Evolutionary conservation across 331 rosid species (phyloP), one percentile per base, ranked within the genome.

Genomic region (Acacia pycnantha): DNA sequence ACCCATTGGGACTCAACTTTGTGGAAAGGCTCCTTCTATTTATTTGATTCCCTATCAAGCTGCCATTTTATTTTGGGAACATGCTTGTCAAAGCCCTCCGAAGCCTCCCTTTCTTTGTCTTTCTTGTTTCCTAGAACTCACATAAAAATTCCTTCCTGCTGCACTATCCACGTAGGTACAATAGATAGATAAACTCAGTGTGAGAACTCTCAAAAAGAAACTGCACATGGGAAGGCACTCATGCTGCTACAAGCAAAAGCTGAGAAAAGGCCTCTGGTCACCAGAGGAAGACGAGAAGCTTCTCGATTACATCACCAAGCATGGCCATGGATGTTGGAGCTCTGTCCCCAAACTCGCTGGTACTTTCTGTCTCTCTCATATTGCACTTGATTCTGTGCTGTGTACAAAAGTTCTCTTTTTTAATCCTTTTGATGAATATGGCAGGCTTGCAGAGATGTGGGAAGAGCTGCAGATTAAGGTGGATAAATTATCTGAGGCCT

Each of bases 261-360:
- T 94, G 35, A 89, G 98, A 83, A 94, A 94, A 85, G 98, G 98
- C 44, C 93, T 94, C 51, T 94, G 98, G 98, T 94, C 98, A 47
- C 98, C 98, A 1, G 98, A 94, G 80, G 98, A 94, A 89, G 98
- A 94, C 59, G 98, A 94, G 81, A 94, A 92, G 88, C 98, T 94
- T 76, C 85, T 92, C 86, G 90, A 86, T 88, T 94, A 90, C 72
- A 94, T 94, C 81, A 94, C 97, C 26, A 89, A 90, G 77, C 89
- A 92, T 84, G 98, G 98, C 44, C 98, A 91, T 92, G 98, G 98
- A 77, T 94, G 98, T 84, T 94, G 98, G 98, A 94, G 98, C 73
- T 92, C 98, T 14, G 98, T 94, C 85, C 97, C 98, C 70, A 94
- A 94, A 79, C 90, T 92, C 6, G 94, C 98, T 24, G 97, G 98